Evolutionary conservation across 345 rosid species (phyloP), one percentile per base, ranked within the genome.

Genomic region (Corchorus olitorius): DNA sequence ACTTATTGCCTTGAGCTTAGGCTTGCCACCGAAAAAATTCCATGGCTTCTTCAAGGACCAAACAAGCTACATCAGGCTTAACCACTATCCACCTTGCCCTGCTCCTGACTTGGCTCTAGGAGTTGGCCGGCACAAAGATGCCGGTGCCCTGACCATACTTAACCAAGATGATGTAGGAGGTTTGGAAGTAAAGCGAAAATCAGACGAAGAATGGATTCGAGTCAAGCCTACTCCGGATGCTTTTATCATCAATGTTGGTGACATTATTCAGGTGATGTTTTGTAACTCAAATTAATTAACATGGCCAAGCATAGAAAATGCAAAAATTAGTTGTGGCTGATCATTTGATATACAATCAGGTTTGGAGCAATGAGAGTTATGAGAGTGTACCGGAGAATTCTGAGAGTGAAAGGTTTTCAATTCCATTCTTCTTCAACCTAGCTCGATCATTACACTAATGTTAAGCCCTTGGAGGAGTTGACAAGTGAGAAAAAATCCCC

Each of bases 91-190:
- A 22, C 88, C 97, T 8, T 93, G 99, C 53, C 93, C 94, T 10
- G 80, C 70, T n/a, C 98, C 98, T 1, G 87, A 88, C 68, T 87
- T 95, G 55, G 93, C 98, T 60, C 89, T 95, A 12, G 99, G 99
- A 1, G 90, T 89, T 11, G 99, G 99, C 14, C 82, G 88, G 0
- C 99, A 95, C 87, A 92, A 89, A 79, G 98, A 95, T 55, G 88
- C 82, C 1, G 93, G 91, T 49, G 92, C 93, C 77, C 56, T 93
- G 35, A 93, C 97, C 1, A 81, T 93, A 9, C 85, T 93, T 50
- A 87, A 91, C 19, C 96, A 93, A 74, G 99, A 95, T 75, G 80
- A 84, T 12, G 97, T 95, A 9, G 96, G 96, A 58, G 99, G 98
- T 6, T 84, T 93, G 14, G 85, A 95, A 87, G 86, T 95, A 37